Base-by-base conservation (phyloP, 306 rosid species). In the Cyamopsis tetragonoloba region DNA sequence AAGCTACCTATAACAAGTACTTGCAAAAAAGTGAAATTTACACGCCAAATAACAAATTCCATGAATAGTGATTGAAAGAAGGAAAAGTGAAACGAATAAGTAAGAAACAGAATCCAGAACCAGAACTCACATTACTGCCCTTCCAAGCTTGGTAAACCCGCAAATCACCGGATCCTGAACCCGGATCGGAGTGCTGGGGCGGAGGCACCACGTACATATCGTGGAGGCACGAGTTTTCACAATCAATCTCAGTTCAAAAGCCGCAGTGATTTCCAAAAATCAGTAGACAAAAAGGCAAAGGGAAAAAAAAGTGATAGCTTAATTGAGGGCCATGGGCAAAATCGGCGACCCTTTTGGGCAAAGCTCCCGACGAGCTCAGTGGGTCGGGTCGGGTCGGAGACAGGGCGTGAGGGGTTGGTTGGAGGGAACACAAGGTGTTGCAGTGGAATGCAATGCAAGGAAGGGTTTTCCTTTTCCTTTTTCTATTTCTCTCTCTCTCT, bases 191-290 rank as follows among this genome's bases (percentile, higher is more conserved):
- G 49, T 83, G 83, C 80, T 82, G 92, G 10, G 98, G 95, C 0
- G 96, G 98, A 75, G 96, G 95, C 20, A 77, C 95, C 77, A 92
- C 98, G 76, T 92, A 89, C 98, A 92, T 92, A 56, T 42, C 63
- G 43, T 39, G 13, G 2, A 14, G 42, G n/a, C 37, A 19, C 23
- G 13, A 57, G 22, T 26, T 7, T 58, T 12, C 37, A 57, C 13
- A 28, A 26, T 8, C 37, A 11, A 44, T 17, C 5, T 42, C 46
- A 55, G 71, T 44, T 66, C 6, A 46, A 11, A 30, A 46, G 8
- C 2, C 15, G 18, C 41, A 37, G 37, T 14, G 31, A 49, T 18
- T 22, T n/a, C 71, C 34, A 38, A 47, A 12, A 77, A 19, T 19
- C 48, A 49, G 56, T n/a, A n/a, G n/a, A n/a, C 24, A 18, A 20